Evolutionary conservation across 2,329 filamentous ascomycete genomes (phyloP).

Genomic region (Phialophora chinensis): DNA sequence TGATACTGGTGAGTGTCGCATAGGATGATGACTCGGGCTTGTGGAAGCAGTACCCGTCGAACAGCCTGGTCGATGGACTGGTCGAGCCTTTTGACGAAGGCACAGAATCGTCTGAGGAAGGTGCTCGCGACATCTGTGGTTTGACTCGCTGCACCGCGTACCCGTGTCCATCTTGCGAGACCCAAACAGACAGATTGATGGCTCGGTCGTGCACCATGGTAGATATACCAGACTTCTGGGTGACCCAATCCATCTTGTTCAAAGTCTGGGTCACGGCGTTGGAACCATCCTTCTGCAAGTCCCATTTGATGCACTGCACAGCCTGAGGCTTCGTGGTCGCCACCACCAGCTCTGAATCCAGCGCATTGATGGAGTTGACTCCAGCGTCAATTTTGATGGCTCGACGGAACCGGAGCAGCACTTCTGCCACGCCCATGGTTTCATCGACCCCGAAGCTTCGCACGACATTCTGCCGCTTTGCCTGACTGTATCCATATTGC

Average conservation of each 20-base stretch:
- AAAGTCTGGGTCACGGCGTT: conserved; percentile 92
- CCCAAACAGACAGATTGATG: conserved; percentile 95
- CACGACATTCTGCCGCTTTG: conserved; percentile 53
- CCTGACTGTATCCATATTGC: conserved; percentile 65
- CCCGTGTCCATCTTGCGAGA: conserved; percentile 82
- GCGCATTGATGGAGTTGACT: conserved; percentile 82
- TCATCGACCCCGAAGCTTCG: conserved; percentile 75
- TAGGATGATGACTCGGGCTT: conserved; percentile 65
- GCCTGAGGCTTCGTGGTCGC: conserved; percentile 89
- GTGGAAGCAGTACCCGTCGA: conserved; percentile 92
- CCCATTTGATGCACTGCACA: conserved; percentile 97
- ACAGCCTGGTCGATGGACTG: conserved; percentile 65
- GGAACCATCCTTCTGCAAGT: conserved; percentile 76
- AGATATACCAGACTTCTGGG: conserved; percentile 74
- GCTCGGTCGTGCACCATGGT: conserved; percentile 94
- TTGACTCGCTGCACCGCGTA: conserved; percentile 82
- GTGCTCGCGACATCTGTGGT: conserved; percentile 46
- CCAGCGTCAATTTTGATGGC: conserved; percentile 98
- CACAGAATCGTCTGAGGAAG: conserved; percentile 46
- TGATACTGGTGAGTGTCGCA: conserved; percentile 80
- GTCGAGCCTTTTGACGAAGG: conserved; percentile 43
- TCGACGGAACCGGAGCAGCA: conserved; percentile 92
- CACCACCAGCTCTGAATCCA: conserved; percentile 91
- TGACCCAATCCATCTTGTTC: conserved; percentile 83
- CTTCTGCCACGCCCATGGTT: conserved; percentile 79